phyloP scores from a whole-genome alignment of 768 basidiomycete genomes.

The Lentinula sp. region DNA sequence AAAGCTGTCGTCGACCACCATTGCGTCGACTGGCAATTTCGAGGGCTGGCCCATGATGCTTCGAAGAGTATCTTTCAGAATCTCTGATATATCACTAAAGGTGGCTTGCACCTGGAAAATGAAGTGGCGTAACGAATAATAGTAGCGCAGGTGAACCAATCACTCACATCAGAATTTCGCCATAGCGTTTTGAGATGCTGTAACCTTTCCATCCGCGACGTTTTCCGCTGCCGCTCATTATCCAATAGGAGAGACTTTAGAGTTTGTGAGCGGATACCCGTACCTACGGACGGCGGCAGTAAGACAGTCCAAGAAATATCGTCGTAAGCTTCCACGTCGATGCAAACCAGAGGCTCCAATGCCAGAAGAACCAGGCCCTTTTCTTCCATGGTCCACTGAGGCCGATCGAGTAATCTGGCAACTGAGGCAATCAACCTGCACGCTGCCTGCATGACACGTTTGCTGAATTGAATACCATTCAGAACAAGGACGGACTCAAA shows the following conservation, averaged over 20 bases:
- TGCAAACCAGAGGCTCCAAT: conserved; percentile 57
- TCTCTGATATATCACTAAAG: conserved; percentile 20
- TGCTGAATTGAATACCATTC: conserved; percentile 59
- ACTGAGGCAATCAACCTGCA: conserved; percentile 38
- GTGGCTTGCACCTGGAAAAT: conserved; percentile 46
- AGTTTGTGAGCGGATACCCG: conserved; percentile 60
- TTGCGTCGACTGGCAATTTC: conserved; percentile 14
- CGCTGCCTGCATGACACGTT: conserved; percentile 57
- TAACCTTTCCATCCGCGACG: conserved; percentile 19
- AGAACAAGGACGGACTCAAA: conserved; percentile 63
- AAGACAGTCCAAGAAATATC: conserved; percentile 39
- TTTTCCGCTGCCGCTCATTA: conserved; percentile 8
- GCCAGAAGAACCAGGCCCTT: conserved; percentile 58
- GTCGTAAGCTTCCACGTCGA: conserved; percentile 22
- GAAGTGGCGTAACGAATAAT: not conserved
- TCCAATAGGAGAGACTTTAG: conserved; percentile 29
- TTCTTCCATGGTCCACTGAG: conserved; percentile 56
- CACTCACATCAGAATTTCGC: conserved; percentile 62
- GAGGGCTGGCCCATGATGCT: conserved; percentile 23
- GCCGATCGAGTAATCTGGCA: conserved; percentile 31
- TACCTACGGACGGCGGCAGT: conserved; percentile 30
- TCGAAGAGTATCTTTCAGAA: conserved; percentile 37
- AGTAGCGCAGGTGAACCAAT: not conserved
- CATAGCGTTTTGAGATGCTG: conserved; percentile 56
- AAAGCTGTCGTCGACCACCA: conserved; percentile 41